Evolutionary conservation across 2,329 filamentous ascomycete genomes (phyloP), one percentile per base, ranked within the genome.

Genomic region (Cercospora sojina): DNA sequence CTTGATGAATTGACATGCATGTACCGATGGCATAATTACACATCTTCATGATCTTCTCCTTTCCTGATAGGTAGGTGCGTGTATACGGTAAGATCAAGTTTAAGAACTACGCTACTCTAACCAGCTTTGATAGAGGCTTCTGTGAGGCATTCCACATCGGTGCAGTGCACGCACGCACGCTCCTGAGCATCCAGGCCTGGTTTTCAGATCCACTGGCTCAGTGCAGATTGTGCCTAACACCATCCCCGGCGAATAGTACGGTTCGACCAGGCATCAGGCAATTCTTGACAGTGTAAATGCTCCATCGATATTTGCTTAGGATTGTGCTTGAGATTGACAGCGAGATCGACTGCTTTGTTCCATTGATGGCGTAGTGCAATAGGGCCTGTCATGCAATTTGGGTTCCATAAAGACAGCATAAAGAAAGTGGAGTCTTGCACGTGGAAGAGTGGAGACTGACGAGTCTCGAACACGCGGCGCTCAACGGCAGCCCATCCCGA

Each of bases 381-480:
- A 5, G 47, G 47, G 23, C 16, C 12, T 51, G 47, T 51, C 47
- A 51, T 51, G 47, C 20, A 51, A 51, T 51, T 51, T 51, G 47
- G 47, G 12, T 27, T 51, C 47, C 4, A 51, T 27, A 51, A 51
- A 51, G 47, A 18, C 20, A 51, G 47, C 47, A 51, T 27, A 51
- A 51, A 51, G 47, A 27, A 27, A 51, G 20, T 25, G 20, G 18
- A 25, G 20, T 8, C 23, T 6, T 16, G 47, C 47, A 27, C 20
- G 47, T 51, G 47, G 47, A 51, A 31, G n/a, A 20, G 53, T 32
- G 53, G 53, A 57, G 53, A 51, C 27, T n/a, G 53, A 12, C 27
- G 27, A 35, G 53, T 57, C 53, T 57, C 53, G 53, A 57, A 57
- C 53, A 35, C 53, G 53, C 31, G 31, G 27, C 27, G 53, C 53